Evolutionary conservation across 768 basidiomycete species (phyloP).

Genomic region (Baorangia bicolor): DNA sequence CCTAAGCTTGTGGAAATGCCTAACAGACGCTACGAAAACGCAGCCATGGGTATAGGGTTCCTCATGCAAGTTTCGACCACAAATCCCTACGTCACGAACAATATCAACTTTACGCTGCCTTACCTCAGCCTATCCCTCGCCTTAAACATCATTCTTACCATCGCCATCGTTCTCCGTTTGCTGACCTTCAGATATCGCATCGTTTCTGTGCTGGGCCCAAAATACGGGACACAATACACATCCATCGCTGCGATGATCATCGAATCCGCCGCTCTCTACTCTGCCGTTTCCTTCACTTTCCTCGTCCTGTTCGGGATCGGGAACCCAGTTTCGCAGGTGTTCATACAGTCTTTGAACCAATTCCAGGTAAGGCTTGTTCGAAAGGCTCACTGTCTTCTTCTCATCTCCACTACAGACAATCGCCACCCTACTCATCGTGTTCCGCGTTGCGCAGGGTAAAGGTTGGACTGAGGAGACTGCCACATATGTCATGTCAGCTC

Average conservation of each 20-base stretch:
- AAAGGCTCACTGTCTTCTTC: too few species aligned
- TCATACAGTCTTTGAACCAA: constrained; percentile 29
- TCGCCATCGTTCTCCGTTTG: constrained; percentile 32
- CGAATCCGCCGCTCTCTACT: constrained; percentile 36
- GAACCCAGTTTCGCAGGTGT: constrained; percentile 27
- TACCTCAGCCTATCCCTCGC: constrained; percentile 30
- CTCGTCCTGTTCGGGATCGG: constrained; percentile 25
- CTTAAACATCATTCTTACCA: constrained; percentile 34
- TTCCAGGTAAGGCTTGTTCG: constrained; percentile 22
- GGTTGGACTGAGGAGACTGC: constrained; percentile 2
- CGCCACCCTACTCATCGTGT: constrained; percentile 8
- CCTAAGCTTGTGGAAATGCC: neutral
- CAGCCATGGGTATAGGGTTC: constrained; percentile 9
- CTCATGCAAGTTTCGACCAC: constrained; percentile 13
- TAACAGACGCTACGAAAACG: neutral
- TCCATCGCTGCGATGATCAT: constrained; percentile 35
- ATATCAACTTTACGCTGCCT: constrained; percentile 16
- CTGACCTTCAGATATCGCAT: constrained; percentile 18
- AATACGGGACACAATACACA: constrained; percentile 28
- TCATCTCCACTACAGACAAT: neutral
- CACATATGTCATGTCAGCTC: constrained; percentile 1
- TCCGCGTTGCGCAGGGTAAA: constrained; percentile 10
- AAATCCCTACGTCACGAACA: constrained; percentile 6
- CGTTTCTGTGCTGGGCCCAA: constrained; percentile 19
- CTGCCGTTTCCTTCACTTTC: constrained; percentile 28